Conservation (phyloP, 108 stramenopile genomes). For the Halocafeteria seosinensis region DNA sequence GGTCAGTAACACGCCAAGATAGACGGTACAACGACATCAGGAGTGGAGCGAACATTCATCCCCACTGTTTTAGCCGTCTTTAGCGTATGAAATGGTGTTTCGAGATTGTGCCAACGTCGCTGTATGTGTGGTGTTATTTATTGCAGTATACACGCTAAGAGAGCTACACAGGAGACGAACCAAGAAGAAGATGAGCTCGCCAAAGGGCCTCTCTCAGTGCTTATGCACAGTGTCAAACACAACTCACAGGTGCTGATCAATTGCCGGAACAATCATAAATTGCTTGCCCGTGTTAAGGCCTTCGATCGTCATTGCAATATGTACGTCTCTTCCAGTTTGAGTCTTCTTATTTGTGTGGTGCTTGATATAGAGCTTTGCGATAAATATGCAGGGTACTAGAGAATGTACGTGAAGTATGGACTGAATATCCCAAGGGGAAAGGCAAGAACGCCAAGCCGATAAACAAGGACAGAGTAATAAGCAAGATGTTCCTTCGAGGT, state of each 20-base stretch:
- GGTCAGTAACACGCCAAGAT: too few relatives aligned
- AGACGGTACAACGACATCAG: too few relatives aligned
- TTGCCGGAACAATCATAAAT: slow-evolving; percentile 94
- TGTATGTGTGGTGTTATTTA: too few relatives aligned
- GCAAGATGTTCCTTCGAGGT: slow-evolving; percentile 94
- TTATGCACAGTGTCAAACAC: slow-evolving; percentile 69
- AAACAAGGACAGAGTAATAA: slow-evolving; percentile 89
- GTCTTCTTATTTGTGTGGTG: not conserved
- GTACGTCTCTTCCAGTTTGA: slow-evolving; percentile 7
- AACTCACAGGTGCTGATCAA: slow-evolving; percentile 90
- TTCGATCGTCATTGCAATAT: slow-evolving; percentile 52
- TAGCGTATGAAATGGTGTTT: too few relatives aligned
- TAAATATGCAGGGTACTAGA: slow-evolving; percentile 60
- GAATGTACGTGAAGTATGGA: slow-evolving; percentile 99
- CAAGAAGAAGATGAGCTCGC: slow-evolving; percentile 32
- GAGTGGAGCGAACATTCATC: too few relatives aligned
- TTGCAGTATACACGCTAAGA: too few relatives aligned
- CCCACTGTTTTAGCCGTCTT: too few relatives aligned
- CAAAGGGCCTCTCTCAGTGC: slow-evolving; percentile 68
- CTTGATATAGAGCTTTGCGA: not conserved
- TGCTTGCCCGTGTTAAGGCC: slow-evolving; percentile 85
- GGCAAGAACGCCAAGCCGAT: slow-evolving; percentile 66
- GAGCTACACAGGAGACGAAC: too few relatives aligned
- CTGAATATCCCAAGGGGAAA: slow-evolving; percentile 76
- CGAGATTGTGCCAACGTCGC: too few relatives aligned